These are phyloP conservation scores for Ceriops tagal DNA, from an alignment of 345 rosid species.

Conservation along the genomic window DNA sequence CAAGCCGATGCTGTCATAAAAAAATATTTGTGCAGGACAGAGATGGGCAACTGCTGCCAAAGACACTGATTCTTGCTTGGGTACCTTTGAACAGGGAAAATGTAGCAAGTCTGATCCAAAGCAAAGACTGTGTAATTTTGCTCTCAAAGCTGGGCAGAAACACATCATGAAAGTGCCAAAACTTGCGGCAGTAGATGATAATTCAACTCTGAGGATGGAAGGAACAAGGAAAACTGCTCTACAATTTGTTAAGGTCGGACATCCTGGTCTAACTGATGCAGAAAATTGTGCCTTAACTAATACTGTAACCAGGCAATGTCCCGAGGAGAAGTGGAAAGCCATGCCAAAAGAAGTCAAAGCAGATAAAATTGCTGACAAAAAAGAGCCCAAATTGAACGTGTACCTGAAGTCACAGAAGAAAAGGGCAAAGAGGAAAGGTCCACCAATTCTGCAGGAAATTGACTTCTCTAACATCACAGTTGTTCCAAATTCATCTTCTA, in stretches of 20 bases:
- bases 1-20: conserved; percentile 20
- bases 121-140: conserved; percentile 27
- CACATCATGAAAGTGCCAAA: conserved; percentile 18
- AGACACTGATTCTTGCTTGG: not conserved
- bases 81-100: conserved; percentile 1
- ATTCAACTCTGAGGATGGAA: conserved; percentile 26
- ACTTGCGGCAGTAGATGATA: conserved; percentile 11
- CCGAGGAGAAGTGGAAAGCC: conserved; percentile 22
- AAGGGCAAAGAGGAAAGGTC: conserved; percentile 27
- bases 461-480: conserved; percentile 12
- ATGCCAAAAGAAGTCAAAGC: conserved; percentile 14
- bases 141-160: conserved; percentile 17
- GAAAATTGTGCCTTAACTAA: conserved; percentile 40
- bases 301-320: conserved; percentile 18
- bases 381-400: conserved; percentile 24
- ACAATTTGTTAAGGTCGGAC: conserved; percentile 15
- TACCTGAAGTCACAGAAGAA: conserved; percentile 22
- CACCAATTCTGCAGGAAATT: conserved; percentile 19
- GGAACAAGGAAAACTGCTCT: conserved; percentile 25
- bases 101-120: conserved; percentile 13
- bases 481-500: conserved; percentile 21
- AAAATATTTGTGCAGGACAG: conserved; percentile 13
- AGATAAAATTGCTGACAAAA: conserved; percentile 29
- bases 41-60: conserved; percentile 1
- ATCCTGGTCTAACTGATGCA: conserved; percentile 21